Conservation (phyloP, 306 rosid species). For the Cyamopsis tetragonoloba region DNA sequence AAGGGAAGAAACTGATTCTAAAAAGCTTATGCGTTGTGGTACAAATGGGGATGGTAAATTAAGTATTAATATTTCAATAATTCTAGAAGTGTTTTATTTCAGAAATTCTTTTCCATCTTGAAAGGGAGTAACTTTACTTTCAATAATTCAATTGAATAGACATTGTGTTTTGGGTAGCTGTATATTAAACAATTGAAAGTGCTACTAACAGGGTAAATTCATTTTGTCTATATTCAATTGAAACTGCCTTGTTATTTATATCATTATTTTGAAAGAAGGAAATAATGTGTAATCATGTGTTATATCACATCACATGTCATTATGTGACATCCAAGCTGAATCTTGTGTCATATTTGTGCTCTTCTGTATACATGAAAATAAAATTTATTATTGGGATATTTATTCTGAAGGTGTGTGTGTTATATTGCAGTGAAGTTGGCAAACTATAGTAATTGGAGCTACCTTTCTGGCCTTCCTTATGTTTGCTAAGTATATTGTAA, state of each 20-base stretch:
- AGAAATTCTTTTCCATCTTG: neutral
- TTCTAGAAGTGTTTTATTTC: neutral
- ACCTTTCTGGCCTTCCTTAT: slow-evolving; percentile 63
- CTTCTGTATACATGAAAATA: neutral
- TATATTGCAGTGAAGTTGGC: slow-evolving; percentile 94
- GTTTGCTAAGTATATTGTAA: slow-evolving; percentile 64
- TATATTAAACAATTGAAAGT: neutral
- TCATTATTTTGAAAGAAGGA: too few species aligned
- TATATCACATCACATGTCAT: too few species aligned
- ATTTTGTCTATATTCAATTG: neutral
- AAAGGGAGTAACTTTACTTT: neutral
- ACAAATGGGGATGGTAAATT: slow-evolving; percentile 27
- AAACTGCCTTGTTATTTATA: too few species aligned
- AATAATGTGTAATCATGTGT: too few species aligned
- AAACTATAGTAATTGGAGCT: slow-evolving; percentile 71
- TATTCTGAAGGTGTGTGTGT: neutral
- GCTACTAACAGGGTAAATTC: neutral
- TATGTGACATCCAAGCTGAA: too few species aligned
- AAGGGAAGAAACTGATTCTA: slow-evolving; percentile 90
- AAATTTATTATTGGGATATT: neutral
- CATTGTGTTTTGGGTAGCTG: neutral
- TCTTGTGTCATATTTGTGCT: too few species aligned
- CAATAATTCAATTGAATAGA: neutral
- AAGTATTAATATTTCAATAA: neutral
- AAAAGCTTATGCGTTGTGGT: slow-evolving; percentile 71